Percentiles rank a stretch among this genome's conserved stretches.
Evolutionary conservation across 495 filamentous ascomycete genomes (phyloP).

Genomic region (Hypoxylon lenormandii): DNA sequence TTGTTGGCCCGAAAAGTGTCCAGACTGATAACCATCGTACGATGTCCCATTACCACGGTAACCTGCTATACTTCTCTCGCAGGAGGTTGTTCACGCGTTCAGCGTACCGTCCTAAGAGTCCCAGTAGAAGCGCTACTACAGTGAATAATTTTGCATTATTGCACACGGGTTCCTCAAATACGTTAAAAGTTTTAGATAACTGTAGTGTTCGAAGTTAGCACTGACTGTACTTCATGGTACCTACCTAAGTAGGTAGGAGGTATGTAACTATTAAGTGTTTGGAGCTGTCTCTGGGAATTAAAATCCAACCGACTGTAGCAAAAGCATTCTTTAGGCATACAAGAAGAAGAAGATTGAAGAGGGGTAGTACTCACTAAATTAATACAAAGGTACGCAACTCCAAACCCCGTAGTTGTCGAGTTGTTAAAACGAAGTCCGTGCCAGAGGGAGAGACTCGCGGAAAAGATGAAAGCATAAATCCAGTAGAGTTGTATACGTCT

Average conservation of each 20-base stretch:
- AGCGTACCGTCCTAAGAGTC: slow-evolving; percentile 14
- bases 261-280: too few species aligned
- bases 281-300: too few species aligned
- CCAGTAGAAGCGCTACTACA: slow-evolving; percentile 2
- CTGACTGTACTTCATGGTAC: background rate
- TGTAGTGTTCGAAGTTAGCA: background rate
- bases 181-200: background rate
- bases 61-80: background rate
- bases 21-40: too few species aligned
- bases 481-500: background rate
- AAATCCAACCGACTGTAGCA: too few species aligned
- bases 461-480: background rate
- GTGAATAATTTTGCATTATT: too few species aligned
- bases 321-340: too few species aligned
- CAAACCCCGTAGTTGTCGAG: slow-evolving; percentile 12
- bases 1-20: too few species aligned
- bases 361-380: slow-evolving; percentile 9
- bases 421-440: slow-evolving; percentile 7
- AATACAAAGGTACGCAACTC: slow-evolving; percentile 8
- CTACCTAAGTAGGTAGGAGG: too few species aligned
- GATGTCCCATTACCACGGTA: background rate
- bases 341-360: too few species aligned
- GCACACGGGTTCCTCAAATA: too few species aligned
- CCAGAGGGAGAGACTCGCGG: background rate
- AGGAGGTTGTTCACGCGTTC: background rate